These are phyloP conservation scores for Quercus wislizeni DNA, from an alignment of 306 rosid genomes.

Conservation along the genomic window DNA sequence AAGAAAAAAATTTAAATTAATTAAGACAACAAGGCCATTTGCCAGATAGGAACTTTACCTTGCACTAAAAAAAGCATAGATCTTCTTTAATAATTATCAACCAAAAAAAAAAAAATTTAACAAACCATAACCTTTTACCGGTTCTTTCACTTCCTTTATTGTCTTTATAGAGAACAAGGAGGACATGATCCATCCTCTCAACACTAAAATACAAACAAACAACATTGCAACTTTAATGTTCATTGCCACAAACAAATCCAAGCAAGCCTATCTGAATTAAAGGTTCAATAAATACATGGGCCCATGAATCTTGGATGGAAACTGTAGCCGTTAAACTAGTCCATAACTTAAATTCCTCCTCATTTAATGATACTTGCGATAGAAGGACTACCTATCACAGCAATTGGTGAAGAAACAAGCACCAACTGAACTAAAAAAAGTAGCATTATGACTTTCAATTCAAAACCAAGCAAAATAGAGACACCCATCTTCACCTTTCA, in stretches of 20 bases:
- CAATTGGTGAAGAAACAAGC: too few relatives aligned
- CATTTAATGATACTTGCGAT: too few relatives aligned
- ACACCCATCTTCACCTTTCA: too few relatives aligned
- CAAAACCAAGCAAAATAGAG: too few relatives aligned
- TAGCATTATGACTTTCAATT: too few relatives aligned
- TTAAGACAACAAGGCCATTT: neutral
- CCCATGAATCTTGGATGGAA: too few relatives aligned
- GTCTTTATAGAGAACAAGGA: neutral
- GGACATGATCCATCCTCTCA: neutral
- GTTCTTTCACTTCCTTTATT: constrained; percentile 10
- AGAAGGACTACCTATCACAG: too few relatives aligned
- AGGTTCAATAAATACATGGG: too few relatives aligned
- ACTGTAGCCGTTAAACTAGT: too few relatives aligned
- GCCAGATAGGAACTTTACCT: constrained; percentile 11
- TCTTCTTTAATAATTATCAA: constrained; percentile 22
- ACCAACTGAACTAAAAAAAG: too few relatives aligned
- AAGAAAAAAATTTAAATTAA: neutral
- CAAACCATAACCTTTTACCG: constrained; percentile 25
- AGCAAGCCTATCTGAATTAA: constrained; percentile 10
- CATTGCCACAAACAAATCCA: constrained; percentile 7
- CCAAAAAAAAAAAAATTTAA: neutral
- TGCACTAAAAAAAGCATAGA: constrained; percentile 11
- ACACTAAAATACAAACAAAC: neutral
- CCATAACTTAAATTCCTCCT: too few relatives aligned
- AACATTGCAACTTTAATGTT: neutral